Conservation (phyloP, 805 yeast genomes). For the Cyberlindnera misumaiensis region DNA sequence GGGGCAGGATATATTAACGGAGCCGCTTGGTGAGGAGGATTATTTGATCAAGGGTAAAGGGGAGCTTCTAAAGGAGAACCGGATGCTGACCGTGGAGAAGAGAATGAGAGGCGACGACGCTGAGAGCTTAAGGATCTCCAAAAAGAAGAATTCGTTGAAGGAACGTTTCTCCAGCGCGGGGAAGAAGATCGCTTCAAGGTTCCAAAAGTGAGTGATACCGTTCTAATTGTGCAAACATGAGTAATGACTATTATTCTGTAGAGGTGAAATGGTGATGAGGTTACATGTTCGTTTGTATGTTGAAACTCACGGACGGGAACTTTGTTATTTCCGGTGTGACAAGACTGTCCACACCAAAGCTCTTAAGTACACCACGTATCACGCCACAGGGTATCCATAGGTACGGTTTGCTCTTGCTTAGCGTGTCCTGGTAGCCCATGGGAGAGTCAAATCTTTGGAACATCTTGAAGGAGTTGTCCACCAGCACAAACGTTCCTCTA, state of each 20-base stretch:
- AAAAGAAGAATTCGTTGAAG: conserved; percentile 15
- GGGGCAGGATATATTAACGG: conserved; percentile 13
- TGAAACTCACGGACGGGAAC: conserved; percentile 66
- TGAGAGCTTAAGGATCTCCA: not conserved
- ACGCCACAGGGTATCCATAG: conserved; percentile 73
- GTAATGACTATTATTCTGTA: not conserved
- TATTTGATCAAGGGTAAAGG: conserved; percentile 3
- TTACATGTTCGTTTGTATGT: conserved; percentile 46
- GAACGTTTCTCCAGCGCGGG: conserved; percentile 21
- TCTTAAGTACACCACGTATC: conserved; percentile 63
- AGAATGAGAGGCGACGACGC: conserved; percentile 13
- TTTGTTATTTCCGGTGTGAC: conserved; percentile 58
- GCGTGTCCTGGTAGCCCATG: conserved; percentile 36
- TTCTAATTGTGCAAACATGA: not conserved
- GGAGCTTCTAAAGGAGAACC: conserved; percentile 5
- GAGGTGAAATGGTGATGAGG: not conserved
- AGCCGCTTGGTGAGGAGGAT: conserved; percentile 19
- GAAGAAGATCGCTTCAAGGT: conserved; percentile 22
- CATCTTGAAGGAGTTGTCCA: conserved; percentile 57
- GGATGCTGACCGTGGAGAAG: conserved; percentile 6
- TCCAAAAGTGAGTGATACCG: conserved; percentile 1
- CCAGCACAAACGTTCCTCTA: conserved; percentile 72
- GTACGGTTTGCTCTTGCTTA: conserved; percentile 39
- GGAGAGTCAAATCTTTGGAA: conserved; percentile 45
- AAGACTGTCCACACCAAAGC: conserved; percentile 59